phyloP scores from a whole-genome alignment of 345 rosid genomes.

The Melaleuca alternifolia region DNA sequence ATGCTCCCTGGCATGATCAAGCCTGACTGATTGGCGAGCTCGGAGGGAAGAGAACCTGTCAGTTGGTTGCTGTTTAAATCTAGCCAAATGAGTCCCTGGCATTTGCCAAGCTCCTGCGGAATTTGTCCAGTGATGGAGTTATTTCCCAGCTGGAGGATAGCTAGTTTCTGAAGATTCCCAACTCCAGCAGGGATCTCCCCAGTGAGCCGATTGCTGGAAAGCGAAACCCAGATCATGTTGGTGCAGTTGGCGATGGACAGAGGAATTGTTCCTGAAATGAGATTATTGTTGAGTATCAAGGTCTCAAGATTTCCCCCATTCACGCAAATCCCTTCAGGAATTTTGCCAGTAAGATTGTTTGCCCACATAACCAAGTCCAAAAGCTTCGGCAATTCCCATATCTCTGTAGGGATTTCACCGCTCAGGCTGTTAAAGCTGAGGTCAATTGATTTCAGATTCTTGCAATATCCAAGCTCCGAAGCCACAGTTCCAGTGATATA shows the following conservation, averaged over 20 bases:
- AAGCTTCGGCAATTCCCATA: constrained; percentile 71
- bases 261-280: constrained; percentile 62
- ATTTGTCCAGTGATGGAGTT: constrained; percentile 67
- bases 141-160: constrained; percentile 83
- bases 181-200: constrained; percentile 74
- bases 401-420: constrained; percentile 48
- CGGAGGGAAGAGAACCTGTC: constrained; percentile 53
- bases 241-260: constrained; percentile 61
- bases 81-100: constrained; percentile 82
- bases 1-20: constrained; percentile 54
- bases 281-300: constrained; percentile 80
- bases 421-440: constrained; percentile 77
- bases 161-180: constrained; percentile 54
- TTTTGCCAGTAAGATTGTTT: constrained; percentile 67
- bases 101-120: constrained; percentile 70
- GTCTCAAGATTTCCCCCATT: constrained; percentile 73
- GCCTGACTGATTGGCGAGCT: constrained; percentile 64
- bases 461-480: constrained; percentile 61
- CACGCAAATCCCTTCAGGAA: constrained; percentile 72
- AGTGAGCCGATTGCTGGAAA: constrained; percentile 57
- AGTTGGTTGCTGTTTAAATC: constrained; percentile 84
- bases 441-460: constrained; percentile 57
- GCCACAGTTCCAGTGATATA: constrained; percentile 62
- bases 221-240: constrained; percentile 85
- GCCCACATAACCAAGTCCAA: constrained; percentile 90